These are phyloP conservation scores for Athelia psychrophila DNA, from an alignment of 1,284 basidiomycete species.

Conservation along the genomic window DNA sequence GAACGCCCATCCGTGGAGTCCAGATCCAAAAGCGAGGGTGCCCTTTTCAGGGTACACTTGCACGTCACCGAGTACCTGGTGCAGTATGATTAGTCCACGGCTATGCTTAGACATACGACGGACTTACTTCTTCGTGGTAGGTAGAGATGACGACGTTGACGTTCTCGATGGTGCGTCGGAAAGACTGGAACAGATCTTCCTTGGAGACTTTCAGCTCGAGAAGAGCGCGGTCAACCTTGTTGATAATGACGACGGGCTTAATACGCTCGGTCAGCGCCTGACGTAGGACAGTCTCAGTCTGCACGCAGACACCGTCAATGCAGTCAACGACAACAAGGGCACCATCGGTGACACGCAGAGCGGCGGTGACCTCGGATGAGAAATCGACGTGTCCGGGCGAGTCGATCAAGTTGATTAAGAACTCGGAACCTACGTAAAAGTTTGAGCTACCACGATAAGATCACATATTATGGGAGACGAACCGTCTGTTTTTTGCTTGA, in stretches of 20 bases:
- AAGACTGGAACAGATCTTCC: slow-evolving; percentile 97
- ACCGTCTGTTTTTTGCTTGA: slow-evolving; percentile 96
- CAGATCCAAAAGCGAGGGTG: slow-evolving; percentile 98
- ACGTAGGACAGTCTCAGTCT: slow-evolving; percentile 99
- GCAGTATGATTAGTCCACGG: too few relatives aligned
- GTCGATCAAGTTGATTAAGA: slow-evolving; percentile 99
- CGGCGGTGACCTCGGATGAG: slow-evolving; percentile 99
- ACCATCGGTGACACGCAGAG: slow-evolving; percentile 99
- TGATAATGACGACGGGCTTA: slow-evolving; percentile 99
- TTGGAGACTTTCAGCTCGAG: slow-evolving; percentile 98
- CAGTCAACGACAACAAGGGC: slow-evolving; percentile 99
- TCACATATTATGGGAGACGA: slow-evolving; percentile 13
- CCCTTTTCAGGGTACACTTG: slow-evolving; percentile 99
- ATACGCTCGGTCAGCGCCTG: slow-evolving; percentile 98
- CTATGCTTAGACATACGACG: too few relatives aligned
- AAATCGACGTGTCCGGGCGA: slow-evolving; percentile 99
- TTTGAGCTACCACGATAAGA: slow-evolving; percentile 14
- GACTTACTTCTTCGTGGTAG: slow-evolving; percentile 89
- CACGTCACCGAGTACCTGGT: slow-evolving; percentile 98
- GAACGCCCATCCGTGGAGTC: slow-evolving; percentile 99
- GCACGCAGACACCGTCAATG: slow-evolving; percentile 99
- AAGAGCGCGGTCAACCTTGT: slow-evolving; percentile 99
- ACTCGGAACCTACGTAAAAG: slow-evolving; percentile 74
- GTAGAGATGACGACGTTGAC: slow-evolving; percentile 99
- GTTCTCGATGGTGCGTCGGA: slow-evolving; percentile 96